Evolutionary conservation across 169 alveolate species (phyloP).

Genomic region (Plasmodium billcollinsi): DNA sequence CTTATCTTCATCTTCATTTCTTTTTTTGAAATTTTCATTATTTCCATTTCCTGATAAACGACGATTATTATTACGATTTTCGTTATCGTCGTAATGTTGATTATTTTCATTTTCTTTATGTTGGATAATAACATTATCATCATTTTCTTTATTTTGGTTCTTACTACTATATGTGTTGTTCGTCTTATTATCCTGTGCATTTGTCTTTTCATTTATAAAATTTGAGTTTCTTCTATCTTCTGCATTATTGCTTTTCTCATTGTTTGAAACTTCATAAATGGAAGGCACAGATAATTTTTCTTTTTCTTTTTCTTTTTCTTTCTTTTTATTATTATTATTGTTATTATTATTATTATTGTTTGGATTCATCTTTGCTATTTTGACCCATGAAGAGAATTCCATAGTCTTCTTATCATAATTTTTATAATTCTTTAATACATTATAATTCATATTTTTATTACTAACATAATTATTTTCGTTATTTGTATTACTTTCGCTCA

Average conservation of each 20-base stretch:
- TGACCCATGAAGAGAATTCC: conserved; percentile 70
- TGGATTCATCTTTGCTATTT: conserved; percentile 59
- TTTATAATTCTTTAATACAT: conserved; percentile 38
- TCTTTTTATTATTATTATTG: background rate
- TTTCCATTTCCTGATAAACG: background rate
- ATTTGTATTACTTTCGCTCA: background rate
- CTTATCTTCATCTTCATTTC: conserved; percentile 12
- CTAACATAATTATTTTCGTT: background rate
- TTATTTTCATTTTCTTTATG: conserved; percentile 3
- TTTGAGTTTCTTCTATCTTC: conserved; percentile 1
- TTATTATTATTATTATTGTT: conserved; percentile 30
- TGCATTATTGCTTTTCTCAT: background rate
- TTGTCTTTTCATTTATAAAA: background rate
- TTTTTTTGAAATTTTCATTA: background rate
- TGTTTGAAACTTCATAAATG: background rate
- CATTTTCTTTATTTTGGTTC: conserved; percentile 2
- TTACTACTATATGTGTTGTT: background rate
- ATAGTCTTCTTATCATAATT: conserved; percentile 47
- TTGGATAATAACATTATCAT: background rate
- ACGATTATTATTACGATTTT: no score
- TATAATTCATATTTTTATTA: conserved; percentile 30
- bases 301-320: no score
- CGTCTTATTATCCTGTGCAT: conserved; percentile 5
- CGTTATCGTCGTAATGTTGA: background rate
- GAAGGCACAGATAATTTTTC: background rate